Evolutionary conservation across 2,329 filamentous ascomycete species (phyloP).

Genomic region (Didymella pinodella): DNA sequence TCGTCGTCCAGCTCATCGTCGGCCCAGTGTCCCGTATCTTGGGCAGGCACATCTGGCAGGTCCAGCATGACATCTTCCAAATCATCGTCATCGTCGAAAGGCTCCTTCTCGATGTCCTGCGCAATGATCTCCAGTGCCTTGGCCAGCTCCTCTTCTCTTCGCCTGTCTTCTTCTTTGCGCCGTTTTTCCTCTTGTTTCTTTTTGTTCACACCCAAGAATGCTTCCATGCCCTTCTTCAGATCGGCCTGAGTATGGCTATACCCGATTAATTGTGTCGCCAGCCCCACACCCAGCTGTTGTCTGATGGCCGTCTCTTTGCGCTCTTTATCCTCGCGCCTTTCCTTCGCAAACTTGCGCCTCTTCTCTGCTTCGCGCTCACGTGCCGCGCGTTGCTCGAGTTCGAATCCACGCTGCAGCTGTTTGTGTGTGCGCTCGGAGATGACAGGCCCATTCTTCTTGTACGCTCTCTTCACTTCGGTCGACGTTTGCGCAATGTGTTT

Average conservation of each 20-base stretch:
- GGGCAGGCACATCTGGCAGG: constrained; percentile 19
- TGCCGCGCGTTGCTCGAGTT: constrained; percentile 46
- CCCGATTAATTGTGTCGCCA: constrained; percentile 52
- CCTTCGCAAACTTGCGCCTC: constrained; percentile 38
- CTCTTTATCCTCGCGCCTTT: constrained; percentile 45
- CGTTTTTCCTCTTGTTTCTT: constrained; percentile 32
- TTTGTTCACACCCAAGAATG: constrained; percentile 43
- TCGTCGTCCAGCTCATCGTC: constrained; percentile 48
- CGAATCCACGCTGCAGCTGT: constrained; percentile 42
- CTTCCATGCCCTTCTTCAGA: constrained; percentile 51
- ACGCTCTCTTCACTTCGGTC: constrained; percentile 44
- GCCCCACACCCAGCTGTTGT: constrained; percentile 42
- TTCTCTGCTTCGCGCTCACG: constrained; percentile 45
- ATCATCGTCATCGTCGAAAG: constrained; percentile 43
- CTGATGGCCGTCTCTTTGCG: constrained; percentile 41
- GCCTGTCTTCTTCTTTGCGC: constrained; percentile 28
- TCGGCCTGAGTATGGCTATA: constrained; percentile 49
- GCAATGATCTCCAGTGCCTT: constrained; percentile 34
- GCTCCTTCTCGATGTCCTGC: constrained; percentile 41
- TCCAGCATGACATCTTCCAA: constrained; percentile 20
- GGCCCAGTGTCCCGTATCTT: constrained; percentile 28
- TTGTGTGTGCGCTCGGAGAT: constrained; percentile 39
- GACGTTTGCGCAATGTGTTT: constrained; percentile 45
- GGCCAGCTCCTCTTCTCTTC: constrained; percentile 25
- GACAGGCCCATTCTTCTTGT: constrained; percentile 41